Evolutionary conservation across 345 rosid genomes (phyloP).

Genomic region (Clarkia xantiana): DNA sequence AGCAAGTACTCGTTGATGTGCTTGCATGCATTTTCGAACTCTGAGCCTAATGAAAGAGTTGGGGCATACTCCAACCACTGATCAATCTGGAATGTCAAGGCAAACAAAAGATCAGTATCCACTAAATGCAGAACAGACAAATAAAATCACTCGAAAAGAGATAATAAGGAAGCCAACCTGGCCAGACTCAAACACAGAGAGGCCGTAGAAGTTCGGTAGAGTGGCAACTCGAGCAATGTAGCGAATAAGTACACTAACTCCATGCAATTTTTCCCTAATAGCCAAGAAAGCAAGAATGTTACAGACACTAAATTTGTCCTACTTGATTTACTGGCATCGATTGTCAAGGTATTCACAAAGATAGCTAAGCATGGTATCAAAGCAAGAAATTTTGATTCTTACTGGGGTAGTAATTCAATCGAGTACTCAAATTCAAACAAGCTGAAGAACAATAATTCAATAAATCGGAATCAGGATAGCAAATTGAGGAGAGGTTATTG

Average conservation of each 20-base stretch:
- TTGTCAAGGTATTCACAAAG: too few relatives aligned
- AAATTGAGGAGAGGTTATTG: too few relatives aligned
- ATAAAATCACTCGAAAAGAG: not conserved
- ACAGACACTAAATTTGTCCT: too few relatives aligned
- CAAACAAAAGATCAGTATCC: not conserved
- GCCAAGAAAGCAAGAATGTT: too few relatives aligned
- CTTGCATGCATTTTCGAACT: constrained; percentile 64
- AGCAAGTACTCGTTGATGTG: constrained; percentile 40
- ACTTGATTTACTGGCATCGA: too few relatives aligned
- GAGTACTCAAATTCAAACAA: too few relatives aligned
- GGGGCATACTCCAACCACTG: constrained; percentile 69
- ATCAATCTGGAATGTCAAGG: constrained; percentile 44
- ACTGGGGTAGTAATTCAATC: too few relatives aligned
- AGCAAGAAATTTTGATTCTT: too few relatives aligned
- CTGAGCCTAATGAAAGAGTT: constrained; percentile 56
- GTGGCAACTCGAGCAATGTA: constrained; percentile 38
- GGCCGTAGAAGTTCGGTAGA: constrained; percentile 37
- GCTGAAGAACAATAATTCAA: too few relatives aligned
- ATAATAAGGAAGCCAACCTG: constrained; percentile 26
- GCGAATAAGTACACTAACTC: constrained; percentile 44
- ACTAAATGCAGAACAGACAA: not conserved
- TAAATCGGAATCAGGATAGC: too few relatives aligned
- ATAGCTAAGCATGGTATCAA: too few relatives aligned
- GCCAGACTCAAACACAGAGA: constrained; percentile 30
- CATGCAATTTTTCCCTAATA: constrained; percentile 43